These are phyloP conservation scores for Syncephalastrum contaminatum DNA, from an alignment of 371 early-diverging fungal species.

Conservation along the genomic window DNA sequence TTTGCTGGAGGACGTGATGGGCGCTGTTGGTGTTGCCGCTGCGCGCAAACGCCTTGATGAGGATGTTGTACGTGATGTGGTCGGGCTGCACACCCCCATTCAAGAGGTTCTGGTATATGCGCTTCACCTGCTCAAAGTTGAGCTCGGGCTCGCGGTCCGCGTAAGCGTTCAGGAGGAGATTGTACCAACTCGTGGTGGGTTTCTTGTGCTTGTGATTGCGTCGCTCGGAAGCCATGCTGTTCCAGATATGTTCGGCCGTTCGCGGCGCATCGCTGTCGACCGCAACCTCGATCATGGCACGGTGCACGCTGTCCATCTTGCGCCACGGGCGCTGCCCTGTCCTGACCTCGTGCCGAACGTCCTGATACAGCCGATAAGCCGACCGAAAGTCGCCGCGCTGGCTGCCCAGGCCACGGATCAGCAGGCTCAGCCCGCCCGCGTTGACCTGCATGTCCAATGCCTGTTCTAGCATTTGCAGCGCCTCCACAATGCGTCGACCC, in stretches of 20 bases:
- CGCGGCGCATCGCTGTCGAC: constrained; percentile 24
- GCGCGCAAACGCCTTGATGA: constrained; percentile 75
- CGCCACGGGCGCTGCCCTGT: not conserved
- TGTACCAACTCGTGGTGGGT: constrained; percentile 52
- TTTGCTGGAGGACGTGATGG: constrained; percentile 23
- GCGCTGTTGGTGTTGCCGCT: constrained; percentile 52
- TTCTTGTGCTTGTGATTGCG: not conserved
- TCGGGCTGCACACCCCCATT: constrained; percentile 66
- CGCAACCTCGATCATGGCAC: constrained; percentile 36
- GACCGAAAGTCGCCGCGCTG: constrained; percentile 26
- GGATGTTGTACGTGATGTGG: constrained; percentile 72
- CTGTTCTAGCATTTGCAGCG: constrained; percentile 26
- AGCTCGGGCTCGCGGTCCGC: constrained; percentile 42
- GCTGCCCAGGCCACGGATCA: constrained; percentile 29
- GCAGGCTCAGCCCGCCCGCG: constrained; percentile 16
- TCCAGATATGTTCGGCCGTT: constrained; percentile 28
- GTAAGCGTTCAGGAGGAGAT: constrained; percentile 76
- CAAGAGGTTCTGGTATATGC: constrained; percentile 24
- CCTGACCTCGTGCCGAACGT: constrained; percentile 20
- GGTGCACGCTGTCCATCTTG: constrained; percentile 15
- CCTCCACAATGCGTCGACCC: constrained; percentile 5
- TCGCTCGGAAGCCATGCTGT: constrained; percentile 28
- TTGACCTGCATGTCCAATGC: constrained; percentile 20
- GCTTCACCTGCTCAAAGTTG: constrained; percentile 23
- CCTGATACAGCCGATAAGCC: constrained; percentile 25